phyloP scores from a whole-genome alignment of 176 grass and related monocot species.

The Thalia dealbata region DNA sequence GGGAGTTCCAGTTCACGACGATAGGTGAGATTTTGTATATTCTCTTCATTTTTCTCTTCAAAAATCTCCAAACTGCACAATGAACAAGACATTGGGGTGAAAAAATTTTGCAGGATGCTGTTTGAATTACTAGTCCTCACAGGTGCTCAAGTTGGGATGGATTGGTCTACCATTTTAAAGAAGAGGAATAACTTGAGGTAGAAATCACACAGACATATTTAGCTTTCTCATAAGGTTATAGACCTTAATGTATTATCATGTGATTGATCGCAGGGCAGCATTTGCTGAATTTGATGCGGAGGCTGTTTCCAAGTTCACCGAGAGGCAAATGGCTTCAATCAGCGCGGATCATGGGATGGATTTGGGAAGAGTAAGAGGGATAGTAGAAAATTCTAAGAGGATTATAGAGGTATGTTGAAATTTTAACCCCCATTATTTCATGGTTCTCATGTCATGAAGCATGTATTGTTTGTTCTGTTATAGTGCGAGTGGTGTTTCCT shows the following conservation, averaged over 20 bases:
- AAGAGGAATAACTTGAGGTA: constrained; percentile 79
- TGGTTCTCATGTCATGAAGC: neutral
- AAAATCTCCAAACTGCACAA: neutral
- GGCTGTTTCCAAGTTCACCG: constrained; percentile 58
- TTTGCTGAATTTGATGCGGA: constrained; percentile 83
- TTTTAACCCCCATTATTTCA: neutral
- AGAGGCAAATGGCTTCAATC: constrained; percentile 61
- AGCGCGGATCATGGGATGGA: constrained; percentile 54
- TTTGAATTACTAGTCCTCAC: constrained; percentile 84
- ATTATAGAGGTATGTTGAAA: constrained; percentile 58
- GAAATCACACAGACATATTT: too few relatives aligned
- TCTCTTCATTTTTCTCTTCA: too few relatives aligned
- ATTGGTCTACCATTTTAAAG: constrained; percentile 85
- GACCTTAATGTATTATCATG: too few relatives aligned
- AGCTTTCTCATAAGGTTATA: too few relatives aligned
- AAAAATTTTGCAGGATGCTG: constrained; percentile 39
- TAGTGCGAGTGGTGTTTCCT: neutral
- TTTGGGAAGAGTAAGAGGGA: constrained; percentile 58
- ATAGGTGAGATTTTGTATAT: constrained; percentile 33
- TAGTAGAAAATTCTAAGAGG: constrained; percentile 64
- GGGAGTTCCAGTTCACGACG: constrained; percentile 76
- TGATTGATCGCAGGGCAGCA: constrained; percentile 37
- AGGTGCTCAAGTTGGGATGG: constrained; percentile 79
- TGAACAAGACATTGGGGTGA: too few relatives aligned
- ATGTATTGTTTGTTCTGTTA: too few relatives aligned